Conservation (phyloP, 2,329 filamentous ascomycete species). For the Daldinia sp. region DNA sequence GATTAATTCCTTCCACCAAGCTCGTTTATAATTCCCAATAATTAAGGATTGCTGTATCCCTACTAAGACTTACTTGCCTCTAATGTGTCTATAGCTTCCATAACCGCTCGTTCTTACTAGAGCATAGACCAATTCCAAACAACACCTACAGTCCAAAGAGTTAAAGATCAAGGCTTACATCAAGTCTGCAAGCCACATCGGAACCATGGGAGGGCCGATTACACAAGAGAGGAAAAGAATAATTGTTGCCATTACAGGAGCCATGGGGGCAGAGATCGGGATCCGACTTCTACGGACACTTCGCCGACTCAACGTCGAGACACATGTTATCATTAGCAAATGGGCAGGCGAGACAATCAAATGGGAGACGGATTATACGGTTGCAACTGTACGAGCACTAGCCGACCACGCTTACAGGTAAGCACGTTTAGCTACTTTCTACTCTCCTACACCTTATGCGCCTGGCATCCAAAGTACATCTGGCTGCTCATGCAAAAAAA, state of each 20-base stretch:
- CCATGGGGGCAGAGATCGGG: background rate
- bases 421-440: background rate
- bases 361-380: constrained; percentile 10
- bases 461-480: too few relatives aligned
- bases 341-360: constrained; percentile 4
- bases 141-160: background rate
- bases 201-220: background rate
- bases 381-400: background rate
- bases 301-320: background rate
- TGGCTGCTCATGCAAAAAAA: too few relatives aligned
- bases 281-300: background rate
- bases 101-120: too few relatives aligned
- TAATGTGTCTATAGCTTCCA: too few relatives aligned
- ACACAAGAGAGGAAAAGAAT: background rate
- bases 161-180: background rate
- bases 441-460: background rate
- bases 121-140: too few relatives aligned
- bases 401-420: background rate
- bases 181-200: background rate
- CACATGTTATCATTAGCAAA: constrained; percentile 7
- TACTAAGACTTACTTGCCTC: too few relatives aligned
- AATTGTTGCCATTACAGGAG: background rate
- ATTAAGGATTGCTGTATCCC: too few relatives aligned
- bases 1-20: too few relatives aligned
- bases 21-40: too few relatives aligned